Percentiles rank a stretch among this genome's conserved stretches.
These are phyloP conservation scores for Vitis rotundifolia DNA, from an alignment of 164 flowering plant genomes.

Conservation along the genomic window DNA sequence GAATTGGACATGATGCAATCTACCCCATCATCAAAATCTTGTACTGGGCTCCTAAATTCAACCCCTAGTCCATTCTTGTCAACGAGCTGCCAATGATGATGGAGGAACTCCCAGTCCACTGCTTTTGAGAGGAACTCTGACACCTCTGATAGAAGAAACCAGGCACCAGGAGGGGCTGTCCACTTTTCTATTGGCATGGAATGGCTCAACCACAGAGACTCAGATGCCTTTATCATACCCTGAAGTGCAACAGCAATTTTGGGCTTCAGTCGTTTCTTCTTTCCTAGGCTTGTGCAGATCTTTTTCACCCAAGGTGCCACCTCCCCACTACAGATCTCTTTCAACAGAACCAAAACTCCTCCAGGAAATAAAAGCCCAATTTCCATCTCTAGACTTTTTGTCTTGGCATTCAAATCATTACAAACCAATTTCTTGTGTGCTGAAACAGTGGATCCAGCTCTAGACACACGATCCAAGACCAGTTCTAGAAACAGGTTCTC, in stretches of 20 bases:
- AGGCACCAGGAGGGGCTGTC: conserved; percentile 96
- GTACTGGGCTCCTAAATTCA: conserved; percentile 31
- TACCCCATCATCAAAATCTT: conserved; percentile 30
- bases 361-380: conserved; percentile 49
- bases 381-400: conserved; percentile 33
- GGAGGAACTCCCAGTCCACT: conserved; percentile 87
- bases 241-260: conserved; percentile 67
- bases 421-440: conserved; percentile 1
- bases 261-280: conserved; percentile 73
- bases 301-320: conserved; percentile 82
- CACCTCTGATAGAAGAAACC: conserved; percentile 93
- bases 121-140: conserved; percentile 74
- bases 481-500: conserved; percentile 79
- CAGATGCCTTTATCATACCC: conserved; percentile 73
- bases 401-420: conserved; percentile 18
- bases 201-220: conserved; percentile 66
- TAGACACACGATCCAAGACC: conserved; percentile 71
- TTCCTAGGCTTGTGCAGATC: conserved; percentile 83
- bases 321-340: conserved; percentile 70
- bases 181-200: conserved; percentile 77
- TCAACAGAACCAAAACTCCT: conserved; percentile 55
- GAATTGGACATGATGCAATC: conserved; percentile 40
- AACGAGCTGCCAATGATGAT: conserved; percentile 90
- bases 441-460: conserved; percentile 37
- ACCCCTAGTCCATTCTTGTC: conserved; percentile 46